Base-by-base conservation (phyloP, 2,329 filamentous ascomycete genomes). In the Trichoderma harzianum region DNA sequence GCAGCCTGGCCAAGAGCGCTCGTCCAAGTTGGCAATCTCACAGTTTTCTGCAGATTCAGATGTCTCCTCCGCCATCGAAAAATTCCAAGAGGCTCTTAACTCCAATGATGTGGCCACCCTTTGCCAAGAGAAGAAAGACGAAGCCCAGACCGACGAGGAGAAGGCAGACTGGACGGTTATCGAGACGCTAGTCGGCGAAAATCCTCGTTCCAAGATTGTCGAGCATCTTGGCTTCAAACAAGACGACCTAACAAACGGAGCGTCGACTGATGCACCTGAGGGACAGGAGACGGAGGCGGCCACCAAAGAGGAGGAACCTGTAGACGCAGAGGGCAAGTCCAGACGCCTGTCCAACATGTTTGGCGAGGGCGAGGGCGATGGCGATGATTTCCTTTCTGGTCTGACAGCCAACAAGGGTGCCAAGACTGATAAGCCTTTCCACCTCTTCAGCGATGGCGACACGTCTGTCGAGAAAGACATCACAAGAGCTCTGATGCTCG, bases 131-230 rank as follows among this genome's bases (percentile, higher is more conserved):
- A 93, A 95, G 78, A 91, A 94, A 73, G 85, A 90, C 30, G 85
- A 90, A 73, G 92, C 95, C 21, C 90, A 90, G 78, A 93, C 90
- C 0, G 95, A 98, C 1, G 94, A 97, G 75, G 96, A 98, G 80
- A 98, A 94, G 85, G 92, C 93, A 5, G 95, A 98, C 81, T 99
- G 96, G 96, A 92, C 92, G 75, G 94, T 98, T 47, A 93, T 99
- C 80, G 91, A 96, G 81, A 96, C 94, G 2, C 83, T 99, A 73
- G 92, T 95, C 63, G 91, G 93, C 4, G 90, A 92, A 34, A 95
- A 95, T 78, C 92, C 94, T n/a, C 90, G 95, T 55, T 92, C 92
- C 79, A 91, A 93, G 79, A 91, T 99, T 71, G 88, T 96, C 26
- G 92, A 97, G 76, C 95, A 97, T 79, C 88, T 99, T 21, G 96